These are phyloP conservation scores for Paramecium primaurelia DNA, from an alignment of 73 alveolate species.

Conservation along the genomic window DNA sequence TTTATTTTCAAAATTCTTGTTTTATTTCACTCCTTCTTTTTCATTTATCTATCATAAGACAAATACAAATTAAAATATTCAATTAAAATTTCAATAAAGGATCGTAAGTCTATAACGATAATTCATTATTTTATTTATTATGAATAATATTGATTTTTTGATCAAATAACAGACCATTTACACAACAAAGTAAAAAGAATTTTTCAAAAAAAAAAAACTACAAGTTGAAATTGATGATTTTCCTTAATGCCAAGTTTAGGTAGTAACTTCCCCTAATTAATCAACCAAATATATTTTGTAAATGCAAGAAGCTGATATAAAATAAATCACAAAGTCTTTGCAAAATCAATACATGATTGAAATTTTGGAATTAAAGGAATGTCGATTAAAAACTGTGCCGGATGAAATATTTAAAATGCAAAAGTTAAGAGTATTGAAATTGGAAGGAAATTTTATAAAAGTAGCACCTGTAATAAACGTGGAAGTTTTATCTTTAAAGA, in stretches of 20 bases:
- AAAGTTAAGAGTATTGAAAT: background rate
- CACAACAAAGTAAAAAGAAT: background rate
- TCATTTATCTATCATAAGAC: too few relatives aligned
- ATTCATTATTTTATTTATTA: background rate
- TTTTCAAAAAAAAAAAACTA: background rate
- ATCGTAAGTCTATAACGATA: too few relatives aligned
- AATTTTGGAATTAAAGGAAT: slow-evolving; percentile 14
- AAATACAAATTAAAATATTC: too few relatives aligned
- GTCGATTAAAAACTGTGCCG: background rate
- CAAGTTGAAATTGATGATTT: background rate
- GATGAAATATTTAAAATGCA: background rate
- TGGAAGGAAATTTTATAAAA: slow-evolving; percentile 13
- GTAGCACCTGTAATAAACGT: background rate
- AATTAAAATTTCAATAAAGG: too few relatives aligned
- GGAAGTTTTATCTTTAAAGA: background rate
- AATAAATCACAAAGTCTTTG: background rate
- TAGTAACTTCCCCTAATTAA: background rate
- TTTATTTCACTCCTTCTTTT: too few relatives aligned
- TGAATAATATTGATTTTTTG: background rate
- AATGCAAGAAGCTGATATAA: background rate
- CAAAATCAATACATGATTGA: background rate
- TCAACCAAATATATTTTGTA: background rate
- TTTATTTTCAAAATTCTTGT: too few relatives aligned
- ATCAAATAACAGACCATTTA: background rate
- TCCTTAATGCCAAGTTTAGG: background rate